Percentiles rank a stretch among this genome's conserved stretches.
Evolutionary conservation across 345 rosid genomes (phyloP).

Genomic region (Camelina sativa): DNA sequence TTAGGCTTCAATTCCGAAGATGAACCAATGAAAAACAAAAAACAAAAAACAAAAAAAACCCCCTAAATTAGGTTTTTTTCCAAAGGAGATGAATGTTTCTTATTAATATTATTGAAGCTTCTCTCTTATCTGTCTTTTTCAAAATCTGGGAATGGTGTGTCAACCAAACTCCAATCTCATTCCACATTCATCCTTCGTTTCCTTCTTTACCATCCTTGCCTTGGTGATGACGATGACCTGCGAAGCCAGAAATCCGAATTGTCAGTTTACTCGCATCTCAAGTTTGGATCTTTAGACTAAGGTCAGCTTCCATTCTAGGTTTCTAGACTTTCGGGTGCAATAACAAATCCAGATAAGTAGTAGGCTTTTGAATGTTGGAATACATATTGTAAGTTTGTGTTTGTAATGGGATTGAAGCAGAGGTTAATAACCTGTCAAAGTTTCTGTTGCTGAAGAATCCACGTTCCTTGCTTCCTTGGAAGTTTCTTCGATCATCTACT

Average conservation of each 20-base stretch:
- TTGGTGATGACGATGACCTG: conserved; percentile 37
- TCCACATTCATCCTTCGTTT: conserved; percentile 13
- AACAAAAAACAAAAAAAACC: neutral
- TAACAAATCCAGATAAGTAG: neutral
- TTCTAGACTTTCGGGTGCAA: conserved; percentile 1
- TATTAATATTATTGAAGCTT: conserved; percentile 34
- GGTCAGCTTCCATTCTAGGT: neutral
- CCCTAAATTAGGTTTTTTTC: conserved; percentile 25
- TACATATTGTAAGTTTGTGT: conserved; percentile 10
- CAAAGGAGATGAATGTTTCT: conserved; percentile 24
- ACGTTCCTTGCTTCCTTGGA: conserved; percentile 82
- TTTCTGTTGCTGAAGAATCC: conserved; percentile 77
- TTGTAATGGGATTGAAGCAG: conserved; percentile 9
- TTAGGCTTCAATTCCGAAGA: conserved; percentile 36
- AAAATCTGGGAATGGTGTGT: conserved; percentile 37
- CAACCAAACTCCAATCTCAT: conserved; percentile 36
- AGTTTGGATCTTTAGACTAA: conserved; percentile 12
- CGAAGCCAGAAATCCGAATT: conserved; percentile 5
- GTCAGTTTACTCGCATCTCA: conserved; percentile 17
- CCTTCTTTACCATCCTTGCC: conserved; percentile 37
- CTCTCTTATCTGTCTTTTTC: conserved; percentile 26
- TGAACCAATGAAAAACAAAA: neutral
- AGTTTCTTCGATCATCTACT: conserved; percentile 72
- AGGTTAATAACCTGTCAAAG: conserved; percentile 65
- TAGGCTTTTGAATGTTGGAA: neutral